Conservation (phyloP, 352 stramenopile species). For the Pythium sukuiense region DNA sequence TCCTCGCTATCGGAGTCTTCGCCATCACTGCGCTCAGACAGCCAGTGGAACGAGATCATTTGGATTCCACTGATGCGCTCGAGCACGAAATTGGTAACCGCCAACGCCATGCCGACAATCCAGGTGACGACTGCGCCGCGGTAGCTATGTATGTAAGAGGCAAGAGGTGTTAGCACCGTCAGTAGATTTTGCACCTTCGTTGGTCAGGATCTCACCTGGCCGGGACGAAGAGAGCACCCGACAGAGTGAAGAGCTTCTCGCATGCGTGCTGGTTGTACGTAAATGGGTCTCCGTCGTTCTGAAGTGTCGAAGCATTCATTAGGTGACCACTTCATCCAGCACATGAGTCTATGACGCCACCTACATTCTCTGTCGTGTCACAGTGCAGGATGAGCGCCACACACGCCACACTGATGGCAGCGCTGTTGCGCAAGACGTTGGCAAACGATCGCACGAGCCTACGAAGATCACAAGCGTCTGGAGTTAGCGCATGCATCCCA, state of each 20-base stretch:
- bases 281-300: constrained; percentile 31
- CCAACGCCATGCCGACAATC: constrained; percentile 75
- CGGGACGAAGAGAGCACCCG: constrained; percentile 59
- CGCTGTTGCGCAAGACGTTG: constrained; percentile 81
- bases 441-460: constrained; percentile 76
- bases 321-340: background rate
- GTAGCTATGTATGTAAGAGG: constrained; percentile 40
- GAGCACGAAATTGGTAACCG: constrained; percentile 84
- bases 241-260: constrained; percentile 75
- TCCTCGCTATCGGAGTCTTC: constrained; percentile 52
- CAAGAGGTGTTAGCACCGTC: background rate
- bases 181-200: background rate
- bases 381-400: constrained; percentile 84
- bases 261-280: constrained; percentile 83
- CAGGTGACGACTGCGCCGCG: constrained; percentile 81
- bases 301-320: background rate
- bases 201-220: constrained; percentile 39
- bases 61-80: constrained; percentile 79
- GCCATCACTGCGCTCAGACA: constrained; percentile 39
- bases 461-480: constrained; percentile 1
- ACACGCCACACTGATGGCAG: constrained; percentile 78
- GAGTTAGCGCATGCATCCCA: background rate
- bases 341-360: background rate
- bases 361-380: constrained; percentile 57
- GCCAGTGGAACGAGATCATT: constrained; percentile 82